Evolutionary conservation across 2,329 filamentous ascomycete species (phyloP).

Genomic region (Penicillium sp.): DNA sequence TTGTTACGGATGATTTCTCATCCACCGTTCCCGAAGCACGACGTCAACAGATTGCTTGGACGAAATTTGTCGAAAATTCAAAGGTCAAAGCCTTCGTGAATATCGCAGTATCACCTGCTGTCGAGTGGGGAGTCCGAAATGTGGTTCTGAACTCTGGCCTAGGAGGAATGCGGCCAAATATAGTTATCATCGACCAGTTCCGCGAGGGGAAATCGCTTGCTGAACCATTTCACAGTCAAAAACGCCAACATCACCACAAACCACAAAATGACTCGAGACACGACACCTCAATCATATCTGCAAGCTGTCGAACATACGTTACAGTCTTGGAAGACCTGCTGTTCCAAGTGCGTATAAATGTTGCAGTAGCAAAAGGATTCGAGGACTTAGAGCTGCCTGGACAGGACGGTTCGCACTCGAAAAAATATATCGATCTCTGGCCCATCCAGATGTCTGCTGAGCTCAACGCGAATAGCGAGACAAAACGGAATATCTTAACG

Average conservation of each 20-base stretch:
- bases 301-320: constrained; percentile 75
- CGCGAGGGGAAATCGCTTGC: constrained; percentile 63
- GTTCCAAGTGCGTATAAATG: constrained; percentile 78
- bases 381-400: constrained; percentile 74
- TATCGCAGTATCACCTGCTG: constrained; percentile 77
- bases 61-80: constrained; percentile 83
- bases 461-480: constrained; percentile 69
- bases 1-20: constrained; percentile 82
- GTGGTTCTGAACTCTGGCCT: constrained; percentile 80
- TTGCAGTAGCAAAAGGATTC: constrained; percentile 83
- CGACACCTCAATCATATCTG: constrained; percentile 70
- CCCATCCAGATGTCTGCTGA: constrained; percentile 93
- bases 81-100: constrained; percentile 90
- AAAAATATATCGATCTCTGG: constrained; percentile 87
- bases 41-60: constrained; percentile 80
- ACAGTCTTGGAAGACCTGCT: constrained; percentile 83
- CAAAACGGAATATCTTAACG: constrained; percentile 70
- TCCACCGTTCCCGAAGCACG: constrained; percentile 80
- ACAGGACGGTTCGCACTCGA: constrained; percentile 61
- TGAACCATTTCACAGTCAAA: constrained; percentile 56
- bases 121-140: constrained; percentile 85
- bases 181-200: constrained; percentile 79
- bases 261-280: constrained; percentile 59
- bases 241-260: constrained; percentile 23
- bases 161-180: constrained; percentile 87